Evolutionary conservation across 1,284 basidiomycete species (phyloP).

Genomic region (Trichosporon ovoides): DNA sequence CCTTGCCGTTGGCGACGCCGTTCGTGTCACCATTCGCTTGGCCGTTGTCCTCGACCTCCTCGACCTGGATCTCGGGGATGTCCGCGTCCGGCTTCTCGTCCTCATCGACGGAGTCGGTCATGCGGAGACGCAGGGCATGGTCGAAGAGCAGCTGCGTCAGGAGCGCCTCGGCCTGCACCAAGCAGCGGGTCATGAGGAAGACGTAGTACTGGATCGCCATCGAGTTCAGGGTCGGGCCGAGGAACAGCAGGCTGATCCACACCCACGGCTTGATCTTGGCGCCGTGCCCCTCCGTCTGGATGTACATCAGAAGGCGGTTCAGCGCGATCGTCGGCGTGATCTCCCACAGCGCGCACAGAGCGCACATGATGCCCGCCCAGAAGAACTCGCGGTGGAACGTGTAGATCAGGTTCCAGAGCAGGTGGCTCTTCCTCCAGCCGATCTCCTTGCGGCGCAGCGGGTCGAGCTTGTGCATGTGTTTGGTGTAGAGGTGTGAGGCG

Average conservation of each 20-base stretch:
- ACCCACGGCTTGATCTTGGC: constrained; percentile 54
- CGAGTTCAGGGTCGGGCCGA: constrained; percentile 52
- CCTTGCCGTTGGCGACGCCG: constrained; percentile 16
- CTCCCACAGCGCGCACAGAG: constrained; percentile 34
- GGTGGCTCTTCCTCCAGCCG: constrained; percentile 34
- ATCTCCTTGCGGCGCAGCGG: constrained; percentile 36
- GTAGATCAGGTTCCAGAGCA: constrained; percentile 29
- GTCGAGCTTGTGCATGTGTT: constrained; percentile 43
- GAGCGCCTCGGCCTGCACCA: constrained; percentile 59
- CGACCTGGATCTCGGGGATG: constrained; percentile 19
- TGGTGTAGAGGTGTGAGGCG: constrained; percentile 48
- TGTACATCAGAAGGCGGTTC: constrained; percentile 53
- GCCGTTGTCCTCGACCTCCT: constrained; percentile 12
- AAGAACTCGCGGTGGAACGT: constrained; percentile 34
- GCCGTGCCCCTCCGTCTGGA: constrained; percentile 51
- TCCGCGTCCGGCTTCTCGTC: constrained; percentile 15
- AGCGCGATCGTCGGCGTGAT: constrained; percentile 54
- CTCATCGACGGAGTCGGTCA: constrained; percentile 47
- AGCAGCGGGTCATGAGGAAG: constrained; percentile 44
- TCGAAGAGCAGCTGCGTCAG: constrained; percentile 67
- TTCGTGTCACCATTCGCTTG: constrained; percentile 15
- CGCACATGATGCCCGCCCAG: constrained; percentile 32
- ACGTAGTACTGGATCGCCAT: constrained; percentile 46
- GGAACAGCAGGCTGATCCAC: constrained; percentile 61
- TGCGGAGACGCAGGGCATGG: constrained; percentile 62